phyloP scores from a whole-genome alignment of 2,329 filamentous ascomycete genomes.

The Curvularia verruculosa region DNA sequence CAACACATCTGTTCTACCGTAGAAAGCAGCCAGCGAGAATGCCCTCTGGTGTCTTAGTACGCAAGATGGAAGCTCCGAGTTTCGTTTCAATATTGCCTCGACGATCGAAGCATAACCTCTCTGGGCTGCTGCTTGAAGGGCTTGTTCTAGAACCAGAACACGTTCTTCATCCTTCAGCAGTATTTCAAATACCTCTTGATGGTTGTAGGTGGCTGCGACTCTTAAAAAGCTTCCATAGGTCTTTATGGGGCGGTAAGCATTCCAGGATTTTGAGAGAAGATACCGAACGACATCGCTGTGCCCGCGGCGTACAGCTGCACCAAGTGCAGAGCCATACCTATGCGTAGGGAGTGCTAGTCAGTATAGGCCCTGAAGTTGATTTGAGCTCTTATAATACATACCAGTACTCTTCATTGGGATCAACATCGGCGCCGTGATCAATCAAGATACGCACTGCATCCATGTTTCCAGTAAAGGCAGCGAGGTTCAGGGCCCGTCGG shows the following conservation, averaged over 20 bases:
- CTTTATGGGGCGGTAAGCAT: slow-evolving; percentile 21
- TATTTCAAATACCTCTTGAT: slow-evolving; percentile 25
- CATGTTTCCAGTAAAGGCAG: slow-evolving; percentile 25
- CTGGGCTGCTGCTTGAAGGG: slow-evolving; percentile 28
- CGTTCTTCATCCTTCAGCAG: slow-evolving; percentile 25
- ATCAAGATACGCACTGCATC: slow-evolving; percentile 26
- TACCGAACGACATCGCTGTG: slow-evolving; percentile 27
- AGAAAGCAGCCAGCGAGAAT: slow-evolving; percentile 27
- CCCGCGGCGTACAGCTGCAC: slow-evolving; percentile 25
- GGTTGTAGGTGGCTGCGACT: slow-evolving; percentile 32
- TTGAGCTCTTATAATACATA: not conserved
- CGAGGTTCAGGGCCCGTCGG: slow-evolving; percentile 26
- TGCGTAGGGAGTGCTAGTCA: slow-evolving; percentile 4
- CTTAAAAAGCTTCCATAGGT: slow-evolving; percentile 29
- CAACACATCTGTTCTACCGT: slow-evolving; percentile 26
- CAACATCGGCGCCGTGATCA: slow-evolving; percentile 25
- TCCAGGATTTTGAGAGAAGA: slow-evolving; percentile 28
- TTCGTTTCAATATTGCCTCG: slow-evolving; percentile 23
- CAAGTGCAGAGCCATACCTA: slow-evolving; percentile 24
- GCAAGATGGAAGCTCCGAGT: not conserved
- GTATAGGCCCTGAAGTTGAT: not conserved
- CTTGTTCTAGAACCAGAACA: slow-evolving; percentile 26
- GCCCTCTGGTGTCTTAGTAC: slow-evolving; percentile 25
- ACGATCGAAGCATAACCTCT: slow-evolving; percentile 26
- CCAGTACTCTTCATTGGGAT: slow-evolving; percentile 30